These are phyloP conservation scores for Backusella australiensis DNA, from an alignment of 192 early-diverging fungal species.

Conservation along the genomic window DNA sequence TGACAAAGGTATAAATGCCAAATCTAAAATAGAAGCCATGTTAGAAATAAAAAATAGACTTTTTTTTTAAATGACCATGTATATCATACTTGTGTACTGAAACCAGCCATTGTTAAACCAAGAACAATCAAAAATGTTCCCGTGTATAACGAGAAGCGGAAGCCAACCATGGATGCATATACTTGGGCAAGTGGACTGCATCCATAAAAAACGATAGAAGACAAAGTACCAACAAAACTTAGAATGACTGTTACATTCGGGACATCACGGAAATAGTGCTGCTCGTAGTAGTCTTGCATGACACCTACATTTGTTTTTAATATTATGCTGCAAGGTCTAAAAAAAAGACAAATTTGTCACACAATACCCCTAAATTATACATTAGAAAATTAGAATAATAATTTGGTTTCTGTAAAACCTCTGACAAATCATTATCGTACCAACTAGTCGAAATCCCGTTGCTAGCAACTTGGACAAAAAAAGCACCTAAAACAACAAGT, in stretches of 20 bases:
- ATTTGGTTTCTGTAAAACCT: too few species aligned
- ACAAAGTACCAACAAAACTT: conserved; percentile 23
- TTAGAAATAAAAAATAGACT: too few species aligned
- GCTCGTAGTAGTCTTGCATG: conserved; percentile 33
- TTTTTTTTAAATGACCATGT: too few species aligned
- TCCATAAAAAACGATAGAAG: background rate
- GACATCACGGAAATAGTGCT: conserved; percentile 13
- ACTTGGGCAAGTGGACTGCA: conserved; percentile 21
- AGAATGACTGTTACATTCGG: conserved; percentile 15
- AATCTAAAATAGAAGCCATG: conserved; percentile 2
- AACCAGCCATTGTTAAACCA: conserved; percentile 21
- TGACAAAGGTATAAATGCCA: conserved; percentile 61
- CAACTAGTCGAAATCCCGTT: conserved; percentile 9
- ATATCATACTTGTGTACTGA: conserved; percentile 15
- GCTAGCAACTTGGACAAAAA: conserved; percentile 26
- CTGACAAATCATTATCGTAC: background rate
- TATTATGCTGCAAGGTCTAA: too few species aligned
- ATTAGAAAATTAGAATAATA: background rate
- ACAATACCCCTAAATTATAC: background rate
- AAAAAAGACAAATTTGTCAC: background rate
- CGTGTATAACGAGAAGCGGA: background rate
- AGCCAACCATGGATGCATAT: background rate
- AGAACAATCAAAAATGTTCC: conserved; percentile 10
- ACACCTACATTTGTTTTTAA: conserved; percentile 10
- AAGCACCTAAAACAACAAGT: conserved; percentile 36